These are phyloP conservation scores for Trichosporon faecale DNA, from an alignment of 1,284 basidiomycete genomes.

Conservation along the genomic window DNA sequence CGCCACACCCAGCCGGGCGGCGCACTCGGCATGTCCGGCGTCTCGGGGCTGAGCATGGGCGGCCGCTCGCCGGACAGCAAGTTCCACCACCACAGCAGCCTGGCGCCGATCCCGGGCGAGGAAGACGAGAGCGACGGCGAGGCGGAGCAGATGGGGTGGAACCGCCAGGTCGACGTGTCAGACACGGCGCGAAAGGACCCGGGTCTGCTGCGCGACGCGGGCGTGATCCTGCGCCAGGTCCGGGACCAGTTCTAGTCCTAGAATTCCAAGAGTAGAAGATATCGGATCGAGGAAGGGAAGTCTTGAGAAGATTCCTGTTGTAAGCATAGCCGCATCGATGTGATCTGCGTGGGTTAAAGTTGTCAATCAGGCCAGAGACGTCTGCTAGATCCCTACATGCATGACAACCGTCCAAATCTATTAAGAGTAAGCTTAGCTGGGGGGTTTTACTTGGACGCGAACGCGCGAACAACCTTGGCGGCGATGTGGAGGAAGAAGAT, in stretches of 20 bases:
- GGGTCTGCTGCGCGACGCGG: conserved; percentile 42
- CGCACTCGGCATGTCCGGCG: background rate
- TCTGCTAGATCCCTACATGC: conserved; percentile 9
- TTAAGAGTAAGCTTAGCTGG: background rate
- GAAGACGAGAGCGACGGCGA: conserved; percentile 26
- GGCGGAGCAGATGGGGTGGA: conserved; percentile 26
- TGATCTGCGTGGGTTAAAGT: background rate
- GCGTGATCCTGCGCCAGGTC: conserved; percentile 48
- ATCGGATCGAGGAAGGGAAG: background rate
- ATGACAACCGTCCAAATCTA: conserved; percentile 9
- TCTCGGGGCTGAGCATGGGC: background rate
- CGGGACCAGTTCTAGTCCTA: conserved; percentile 28
- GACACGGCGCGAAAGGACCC: conserved; percentile 27
- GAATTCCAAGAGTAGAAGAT: background rate
- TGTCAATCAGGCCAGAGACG: background rate
- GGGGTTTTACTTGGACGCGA: conserved; percentile 65
- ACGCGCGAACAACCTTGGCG: conserved; percentile 85
- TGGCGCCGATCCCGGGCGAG: background rate
- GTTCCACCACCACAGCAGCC: conserved; percentile 1
- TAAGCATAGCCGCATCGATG: conserved; percentile 2
- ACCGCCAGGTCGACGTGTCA: conserved; percentile 24
- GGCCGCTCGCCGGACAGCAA: background rate
- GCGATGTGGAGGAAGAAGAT: conserved; percentile 99
- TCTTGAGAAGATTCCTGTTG: background rate
- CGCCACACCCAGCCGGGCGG: background rate